These are phyloP conservation scores for Takashimella koratensis DNA, from an alignment of 1,284 basidiomycete genomes.

Conservation along the genomic window DNA sequence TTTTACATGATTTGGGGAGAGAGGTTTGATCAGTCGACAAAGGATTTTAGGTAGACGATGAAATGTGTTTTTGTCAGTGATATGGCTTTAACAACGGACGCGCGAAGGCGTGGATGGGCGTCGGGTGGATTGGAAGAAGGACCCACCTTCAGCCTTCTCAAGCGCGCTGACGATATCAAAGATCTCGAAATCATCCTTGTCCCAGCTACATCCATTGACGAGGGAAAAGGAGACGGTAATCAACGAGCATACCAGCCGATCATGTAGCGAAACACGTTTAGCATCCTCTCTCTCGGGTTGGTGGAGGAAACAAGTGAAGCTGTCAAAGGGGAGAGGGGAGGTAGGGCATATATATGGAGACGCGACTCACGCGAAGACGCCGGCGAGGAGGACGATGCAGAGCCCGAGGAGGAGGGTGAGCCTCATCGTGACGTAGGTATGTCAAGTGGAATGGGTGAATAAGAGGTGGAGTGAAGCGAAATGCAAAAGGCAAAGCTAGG, in stretches of 20 bases:
- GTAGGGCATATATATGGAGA: no score
- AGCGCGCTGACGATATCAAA: slow-evolving; percentile 88
- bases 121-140: no score
- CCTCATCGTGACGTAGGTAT: background rate
- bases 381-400: background rate
- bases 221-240: background rate
- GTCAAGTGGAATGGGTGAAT: background rate
- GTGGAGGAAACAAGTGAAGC: no score
- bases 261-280: no score
- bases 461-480: background rate
- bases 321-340: no score
- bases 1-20: slow-evolving; percentile 5
- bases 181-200: slow-evolving; percentile 85
- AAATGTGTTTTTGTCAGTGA: no score
- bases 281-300: no score
- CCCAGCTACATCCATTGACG: slow-evolving; percentile 24
- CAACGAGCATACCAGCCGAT: no score
- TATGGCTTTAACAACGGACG: no score
- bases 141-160: slow-evolving; percentile 70
- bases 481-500: no score
- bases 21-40: slow-evolving; percentile 7
- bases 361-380: background rate
- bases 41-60: background rate
- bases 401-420: background rate
- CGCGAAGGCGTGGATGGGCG: no score